A percentile compares a stretch with the other conserved stretches of the same genome.
Conservation (phyloP, 2,329 filamentous ascomycete species). For the Penicillium oxalicum region DNA sequence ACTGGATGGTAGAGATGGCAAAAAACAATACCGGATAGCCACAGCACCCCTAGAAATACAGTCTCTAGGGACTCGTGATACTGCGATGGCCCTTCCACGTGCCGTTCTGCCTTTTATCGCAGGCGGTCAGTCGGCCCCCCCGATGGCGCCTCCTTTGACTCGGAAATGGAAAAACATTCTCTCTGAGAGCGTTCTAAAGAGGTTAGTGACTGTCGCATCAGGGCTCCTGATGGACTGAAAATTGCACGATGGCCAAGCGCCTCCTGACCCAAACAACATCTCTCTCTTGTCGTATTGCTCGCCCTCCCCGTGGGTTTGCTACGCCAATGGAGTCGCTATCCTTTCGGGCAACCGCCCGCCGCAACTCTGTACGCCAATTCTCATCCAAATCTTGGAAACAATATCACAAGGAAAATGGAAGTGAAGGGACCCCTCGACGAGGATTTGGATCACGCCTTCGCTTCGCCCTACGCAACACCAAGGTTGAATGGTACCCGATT, state of each 20-base stretch:
- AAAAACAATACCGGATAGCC: background rate
- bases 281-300: constrained; percentile 19
- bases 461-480: constrained; percentile 56
- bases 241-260: constrained; percentile 31
- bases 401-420: constrained; percentile 37
- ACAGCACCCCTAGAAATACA: no score
- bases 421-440: constrained; percentile 33
- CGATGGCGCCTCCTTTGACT: constrained; percentile 2
- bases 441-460: constrained; percentile 54
- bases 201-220: constrained; percentile 11
- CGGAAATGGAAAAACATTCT: constrained; percentile 13
- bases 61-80: background rate
- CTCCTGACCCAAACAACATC: constrained; percentile 22
- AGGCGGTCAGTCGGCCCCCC: constrained; percentile 11
- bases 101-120: constrained; percentile 11
- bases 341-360: constrained; percentile 28
- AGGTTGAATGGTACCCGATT: constrained; percentile 83
- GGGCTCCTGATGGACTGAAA: constrained; percentile 23
- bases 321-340: constrained; percentile 29
- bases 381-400: constrained; percentile 39
- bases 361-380: constrained; percentile 29
- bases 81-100: constrained; percentile 2
- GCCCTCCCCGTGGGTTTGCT: constrained; percentile 18
- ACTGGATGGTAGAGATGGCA: background rate
- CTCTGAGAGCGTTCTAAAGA: constrained; percentile 4